These are phyloP conservation scores for Clonostachys chloroleuca DNA, from an alignment of 2,329 filamentous ascomycete species.

Conservation along the genomic window DNA sequence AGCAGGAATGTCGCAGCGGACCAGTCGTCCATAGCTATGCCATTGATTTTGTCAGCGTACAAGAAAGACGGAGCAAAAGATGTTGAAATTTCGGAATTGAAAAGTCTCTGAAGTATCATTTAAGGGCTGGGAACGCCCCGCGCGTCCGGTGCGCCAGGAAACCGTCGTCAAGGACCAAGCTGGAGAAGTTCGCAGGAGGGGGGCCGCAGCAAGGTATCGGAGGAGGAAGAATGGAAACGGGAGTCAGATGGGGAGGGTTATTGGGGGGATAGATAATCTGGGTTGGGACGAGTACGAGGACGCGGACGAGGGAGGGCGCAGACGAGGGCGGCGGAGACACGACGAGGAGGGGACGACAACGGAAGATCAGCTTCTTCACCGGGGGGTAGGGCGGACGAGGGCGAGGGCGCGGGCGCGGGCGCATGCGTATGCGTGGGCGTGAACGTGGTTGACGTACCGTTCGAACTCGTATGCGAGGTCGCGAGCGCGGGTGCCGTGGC, in stretches of 20 bases:
- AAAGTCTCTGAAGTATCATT: too few species aligned
- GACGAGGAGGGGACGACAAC: conserved; percentile 18
- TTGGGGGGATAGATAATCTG: too few species aligned
- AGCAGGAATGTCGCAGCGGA: conserved; percentile 97
- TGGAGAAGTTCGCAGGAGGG: too few species aligned
- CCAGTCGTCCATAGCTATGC: conserved; percentile 87
- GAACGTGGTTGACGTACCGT: conserved; percentile 77
- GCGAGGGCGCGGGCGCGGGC: conserved; percentile 21
- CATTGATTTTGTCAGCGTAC: conserved; percentile 30
- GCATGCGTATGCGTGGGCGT: conserved; percentile 30
- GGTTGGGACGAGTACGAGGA: conserved; percentile 15
- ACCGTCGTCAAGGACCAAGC: too few species aligned
- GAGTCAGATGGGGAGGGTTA: too few species aligned
- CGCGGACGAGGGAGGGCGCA: conserved; percentile 36
- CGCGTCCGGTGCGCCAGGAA: too few species aligned
- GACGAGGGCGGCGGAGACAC: conserved; percentile 23
- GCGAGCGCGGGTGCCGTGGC: conserved; percentile 96
- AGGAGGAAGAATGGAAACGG: neutral
- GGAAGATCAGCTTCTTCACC: neutral
- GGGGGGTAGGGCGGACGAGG: conserved; percentile 15
- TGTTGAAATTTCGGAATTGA: too few species aligned
- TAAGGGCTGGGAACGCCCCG: too few species aligned
- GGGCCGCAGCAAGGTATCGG: neutral
- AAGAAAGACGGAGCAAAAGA: too few species aligned
- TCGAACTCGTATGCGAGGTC: conserved; percentile 99